Conservation (phyloP, 345 rosid genomes). For the Eutrema heterophyllum region DNA sequence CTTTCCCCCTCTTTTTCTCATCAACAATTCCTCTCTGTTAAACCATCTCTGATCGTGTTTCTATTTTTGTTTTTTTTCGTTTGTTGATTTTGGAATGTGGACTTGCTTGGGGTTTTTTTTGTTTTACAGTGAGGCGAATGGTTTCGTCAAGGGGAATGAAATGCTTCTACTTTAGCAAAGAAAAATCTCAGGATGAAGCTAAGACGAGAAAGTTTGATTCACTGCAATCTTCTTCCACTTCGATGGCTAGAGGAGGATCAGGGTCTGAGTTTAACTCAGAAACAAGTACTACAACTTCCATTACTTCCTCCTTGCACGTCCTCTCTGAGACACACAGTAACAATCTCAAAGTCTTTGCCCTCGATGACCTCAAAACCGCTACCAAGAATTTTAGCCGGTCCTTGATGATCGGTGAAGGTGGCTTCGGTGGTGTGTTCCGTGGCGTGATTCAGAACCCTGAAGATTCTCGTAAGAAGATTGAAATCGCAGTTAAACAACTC, state of each 20-base stretch:
- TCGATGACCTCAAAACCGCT: constrained; percentile 69
- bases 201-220: constrained; percentile 49
- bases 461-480: constrained; percentile 62
- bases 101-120: background rate
- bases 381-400: constrained; percentile 91
- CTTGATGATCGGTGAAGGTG: constrained; percentile 93
- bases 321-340: constrained; percentile 69
- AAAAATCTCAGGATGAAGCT: constrained; percentile 43
- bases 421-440: constrained; percentile 83
- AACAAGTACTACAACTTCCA: constrained; percentile 58
- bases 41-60: background rate
- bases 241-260: constrained; percentile 46
- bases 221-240: constrained; percentile 10
- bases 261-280: constrained; percentile 76
- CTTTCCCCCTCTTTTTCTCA: background rate
- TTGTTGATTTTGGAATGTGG: constrained; percentile 1
- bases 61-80: too few relatives aligned
- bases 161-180: constrained; percentile 56
- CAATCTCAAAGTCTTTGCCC: constrained; percentile 59
- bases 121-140: constrained; percentile 33
- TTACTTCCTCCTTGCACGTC: constrained; percentile 54
- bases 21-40: background rate
- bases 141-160: constrained; percentile 48
- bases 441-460: constrained; percentile 58
- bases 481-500: constrained; percentile 90